Base-by-base conservation (phyloP, 345 rosid genomes). In the Euphorbia peplus region DNA sequence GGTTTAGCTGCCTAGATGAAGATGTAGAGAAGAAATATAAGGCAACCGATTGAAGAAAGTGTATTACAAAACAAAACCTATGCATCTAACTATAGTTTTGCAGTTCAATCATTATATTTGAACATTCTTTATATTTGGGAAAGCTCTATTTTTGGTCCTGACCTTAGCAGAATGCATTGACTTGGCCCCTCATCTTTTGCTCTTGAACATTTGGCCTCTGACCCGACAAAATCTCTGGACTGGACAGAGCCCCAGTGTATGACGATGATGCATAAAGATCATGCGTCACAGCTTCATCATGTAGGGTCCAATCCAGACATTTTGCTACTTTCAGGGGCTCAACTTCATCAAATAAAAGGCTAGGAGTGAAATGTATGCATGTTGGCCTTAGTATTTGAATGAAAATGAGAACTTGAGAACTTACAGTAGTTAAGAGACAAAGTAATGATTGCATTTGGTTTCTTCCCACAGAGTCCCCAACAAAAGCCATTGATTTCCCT, bases 381-480 rank as follows among this genome's bases (percentile, higher is more conserved):
- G n/a, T n/a, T n/a, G n/a, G n/a, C 14, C 14, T 44, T 13, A 10
- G 25, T 55, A 47, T 41, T 42, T n/a, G 11, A 39, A 54, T 35
- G 25, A 7, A 26, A 3, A 26, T 3, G 50, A 62, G n/a, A 4
- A 28, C 30, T 21, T 4, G 44, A 65, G 35, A 3, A 28, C 81
- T 80, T 64, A 83, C 84, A 54, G 55, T 67, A 32, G 77, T 51
- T 41, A 83, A 63, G 58, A 83, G 86, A 73, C 86, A 83, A 18
- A 78, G 30, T 37, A 80, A 61, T 4, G 86, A 83, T 53, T 83
- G 84, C 82, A 80, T 76, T 57, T 83, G 86, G 69, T 80, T 83
- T 61, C 84, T 73, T 11, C 70, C 84, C 22, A 83, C 64, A 0
- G 86, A 83, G 50, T 78, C 86, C 8, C 84, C 80, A 39, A 83